phyloP scores from a whole-genome alignment of 257 asterid species.

The Scutellaria minor region DNA sequence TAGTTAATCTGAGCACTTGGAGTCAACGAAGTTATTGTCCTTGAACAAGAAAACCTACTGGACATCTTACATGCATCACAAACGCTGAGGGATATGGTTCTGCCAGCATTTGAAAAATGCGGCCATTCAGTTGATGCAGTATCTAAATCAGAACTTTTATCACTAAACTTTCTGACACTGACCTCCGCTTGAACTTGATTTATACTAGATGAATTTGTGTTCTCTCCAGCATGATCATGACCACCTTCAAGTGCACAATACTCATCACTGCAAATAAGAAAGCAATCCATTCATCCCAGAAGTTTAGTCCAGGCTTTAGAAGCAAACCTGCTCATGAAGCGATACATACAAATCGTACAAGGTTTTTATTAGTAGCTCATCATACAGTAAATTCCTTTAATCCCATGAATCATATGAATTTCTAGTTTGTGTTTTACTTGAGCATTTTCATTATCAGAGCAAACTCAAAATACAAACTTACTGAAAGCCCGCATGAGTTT shows the following conservation, averaged over 20 bases:
- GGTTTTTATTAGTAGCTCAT: background rate
- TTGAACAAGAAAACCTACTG: conserved; percentile 72
- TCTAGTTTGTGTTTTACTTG: background rate
- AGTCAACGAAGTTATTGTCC: conserved; percentile 80
- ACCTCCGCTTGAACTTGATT: conserved; percentile 54
- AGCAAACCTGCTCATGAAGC: conserved; percentile 7
- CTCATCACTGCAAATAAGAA: conserved; percentile 61
- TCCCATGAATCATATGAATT: background rate
- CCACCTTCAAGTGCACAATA: conserved; percentile 52
- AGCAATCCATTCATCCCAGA: conserved; percentile 21
- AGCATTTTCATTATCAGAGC: conserved; percentile 14
- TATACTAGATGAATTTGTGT: conserved; percentile 17
- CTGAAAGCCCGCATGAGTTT: background rate
- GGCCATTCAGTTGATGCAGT: conserved; percentile 52
- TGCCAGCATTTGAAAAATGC: conserved; percentile 55
- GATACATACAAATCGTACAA: conserved; percentile 6
- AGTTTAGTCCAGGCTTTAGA: background rate
- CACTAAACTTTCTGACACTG: conserved; percentile 60
- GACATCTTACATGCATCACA: conserved; percentile 64
- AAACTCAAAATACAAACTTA: background rate
- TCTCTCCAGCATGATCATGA: conserved; percentile 34
- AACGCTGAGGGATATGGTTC: conserved; percentile 48
- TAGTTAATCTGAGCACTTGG: conserved; percentile 65
- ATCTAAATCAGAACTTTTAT: conserved; percentile 53
- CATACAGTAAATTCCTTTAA: background rate